A percentile compares a stretch with the other conserved stretches of the same genome.
These are phyloP conservation scores for Ascochyta pisi DNA, from an alignment of 2,329 filamentous ascomycete genomes.

Conservation along the genomic window DNA sequence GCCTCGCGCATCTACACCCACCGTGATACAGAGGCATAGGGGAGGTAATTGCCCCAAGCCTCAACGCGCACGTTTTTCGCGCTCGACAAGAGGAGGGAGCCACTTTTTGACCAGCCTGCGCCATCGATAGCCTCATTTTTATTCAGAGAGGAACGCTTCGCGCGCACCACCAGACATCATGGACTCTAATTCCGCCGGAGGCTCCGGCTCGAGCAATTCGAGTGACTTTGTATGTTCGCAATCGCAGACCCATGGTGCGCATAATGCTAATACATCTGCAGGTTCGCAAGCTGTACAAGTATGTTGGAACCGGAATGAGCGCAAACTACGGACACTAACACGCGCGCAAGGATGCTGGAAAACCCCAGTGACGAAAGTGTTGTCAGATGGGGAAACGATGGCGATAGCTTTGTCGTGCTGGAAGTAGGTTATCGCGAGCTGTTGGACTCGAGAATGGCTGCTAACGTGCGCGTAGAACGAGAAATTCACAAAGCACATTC, in stretches of 20 bases:
- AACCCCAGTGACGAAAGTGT: conserved; percentile 91
- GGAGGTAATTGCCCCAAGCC: conserved; percentile 16
- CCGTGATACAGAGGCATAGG: conserved; percentile 12
- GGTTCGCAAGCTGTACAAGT: conserved; percentile 99
- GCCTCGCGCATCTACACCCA: conserved; percentile 1
- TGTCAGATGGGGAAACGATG: conserved; percentile 93
- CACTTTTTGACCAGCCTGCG: neutral
- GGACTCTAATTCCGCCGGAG: conserved; percentile 42
- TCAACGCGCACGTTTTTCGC: conserved; percentile 10
- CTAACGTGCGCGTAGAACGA: conserved; percentile 72
- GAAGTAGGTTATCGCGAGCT: conserved; percentile 67
- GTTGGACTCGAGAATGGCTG: neutral
- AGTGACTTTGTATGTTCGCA: conserved; percentile 85
- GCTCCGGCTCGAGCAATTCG: conserved; percentile 73
- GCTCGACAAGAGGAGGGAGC: neutral
- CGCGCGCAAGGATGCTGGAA: conserved; percentile 81
- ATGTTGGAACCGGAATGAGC: conserved; percentile 47
- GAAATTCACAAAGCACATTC: conserved; percentile 95
- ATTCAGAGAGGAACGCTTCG: neutral
- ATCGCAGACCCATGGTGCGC: neutral
- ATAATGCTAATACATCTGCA: conserved; percentile 51
- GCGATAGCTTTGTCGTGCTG: conserved; percentile 94
- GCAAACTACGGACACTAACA: conserved; percentile 31
- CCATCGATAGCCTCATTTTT: neutral
- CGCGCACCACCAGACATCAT: conserved; percentile 27